Evolutionary conservation across 257 asterid genomes (phyloP).

Genomic region (Gynochthodes officinalis): DNA sequence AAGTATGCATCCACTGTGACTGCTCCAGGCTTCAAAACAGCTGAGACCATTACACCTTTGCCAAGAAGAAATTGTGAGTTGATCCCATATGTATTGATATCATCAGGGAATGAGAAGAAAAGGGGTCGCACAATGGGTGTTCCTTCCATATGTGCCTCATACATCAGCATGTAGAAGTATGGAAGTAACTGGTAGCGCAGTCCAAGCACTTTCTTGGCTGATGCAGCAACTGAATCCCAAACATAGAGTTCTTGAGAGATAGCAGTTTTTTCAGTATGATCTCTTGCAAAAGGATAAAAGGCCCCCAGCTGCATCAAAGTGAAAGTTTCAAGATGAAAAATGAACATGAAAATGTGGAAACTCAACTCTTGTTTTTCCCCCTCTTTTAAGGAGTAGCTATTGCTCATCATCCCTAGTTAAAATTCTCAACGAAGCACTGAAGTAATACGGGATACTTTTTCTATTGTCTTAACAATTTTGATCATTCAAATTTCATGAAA

Average conservation of each 20-base stretch:
- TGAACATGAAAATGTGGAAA: neutral
- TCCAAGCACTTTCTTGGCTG: constrained; percentile 43
- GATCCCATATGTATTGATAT: constrained; percentile 35
- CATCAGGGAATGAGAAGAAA: constrained; percentile 49
- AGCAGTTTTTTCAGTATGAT: constrained; percentile 28
- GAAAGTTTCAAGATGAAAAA: neutral
- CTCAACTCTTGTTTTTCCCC: neutral
- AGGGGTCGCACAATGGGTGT: constrained; percentile 42
- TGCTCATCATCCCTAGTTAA: neutral
- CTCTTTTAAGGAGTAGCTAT: neutral
- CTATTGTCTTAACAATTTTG: neutral
- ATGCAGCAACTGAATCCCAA: constrained; percentile 47
- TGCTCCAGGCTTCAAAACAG: constrained; percentile 32
- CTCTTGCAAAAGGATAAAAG: constrained; percentile 54
- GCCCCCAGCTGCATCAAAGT: constrained; percentile 43
- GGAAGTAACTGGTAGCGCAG: constrained; percentile 40
- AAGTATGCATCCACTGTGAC: constrained; percentile 36
- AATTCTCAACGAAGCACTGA: neutral
- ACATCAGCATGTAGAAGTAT: constrained; percentile 40
- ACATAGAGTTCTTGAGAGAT: constrained; percentile 40
- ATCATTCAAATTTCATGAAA: neutral
- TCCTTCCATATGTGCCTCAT: constrained; percentile 39
- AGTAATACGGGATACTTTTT: no score
- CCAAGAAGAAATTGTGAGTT: constrained; percentile 43
- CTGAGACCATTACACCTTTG: constrained; percentile 41